phyloP scores from a whole-genome alignment of 768 basidiomycete genomes.

The Suillus ampliporus region DNA sequence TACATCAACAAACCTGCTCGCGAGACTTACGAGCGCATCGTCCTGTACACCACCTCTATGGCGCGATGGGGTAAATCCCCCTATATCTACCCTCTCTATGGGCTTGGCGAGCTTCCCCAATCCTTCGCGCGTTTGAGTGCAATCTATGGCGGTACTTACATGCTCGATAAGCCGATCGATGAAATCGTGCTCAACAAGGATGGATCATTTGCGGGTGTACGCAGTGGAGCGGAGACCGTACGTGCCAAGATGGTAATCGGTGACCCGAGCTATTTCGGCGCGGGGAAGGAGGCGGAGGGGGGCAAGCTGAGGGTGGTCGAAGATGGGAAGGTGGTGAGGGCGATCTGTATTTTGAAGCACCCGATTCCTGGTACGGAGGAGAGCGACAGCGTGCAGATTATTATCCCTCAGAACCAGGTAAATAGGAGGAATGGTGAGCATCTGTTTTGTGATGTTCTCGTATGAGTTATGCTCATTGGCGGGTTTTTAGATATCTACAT shows the following conservation, averaged over 20 bases:
- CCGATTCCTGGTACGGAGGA: constrained; percentile 98
- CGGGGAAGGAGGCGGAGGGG: constrained; percentile 62
- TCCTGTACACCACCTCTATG: constrained; percentile 98
- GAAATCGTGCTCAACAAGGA: constrained; percentile 84
- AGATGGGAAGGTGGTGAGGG: constrained; percentile 92
- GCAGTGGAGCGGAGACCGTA: constrained; percentile 87
- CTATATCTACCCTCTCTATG: constrained; percentile 99
- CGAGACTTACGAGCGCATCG: constrained; percentile 89
- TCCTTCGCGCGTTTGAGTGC: constrained; percentile 98
- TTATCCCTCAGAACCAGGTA: constrained; percentile 99
- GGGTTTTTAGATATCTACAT: constrained; percentile 90
- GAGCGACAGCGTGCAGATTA: constrained; percentile 93
- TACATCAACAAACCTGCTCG: constrained; percentile 94
- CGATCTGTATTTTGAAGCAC: constrained; percentile 98
- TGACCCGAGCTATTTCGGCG: constrained; percentile 96
- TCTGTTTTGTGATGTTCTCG: constrained; percentile 1
- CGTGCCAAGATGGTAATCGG: constrained; percentile 98
- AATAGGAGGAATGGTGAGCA: constrained; percentile 84
- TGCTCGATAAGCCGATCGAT: constrained; percentile 96
- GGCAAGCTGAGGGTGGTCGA: constrained; percentile 91
- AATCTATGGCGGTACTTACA: constrained; percentile 99
- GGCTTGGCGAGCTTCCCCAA: constrained; percentile 98
- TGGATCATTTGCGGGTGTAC: constrained; percentile 94
- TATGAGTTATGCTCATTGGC: constrained; percentile 12
- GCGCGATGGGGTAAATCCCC: constrained; percentile 99